Base-by-base conservation (phyloP, 169 alveolate genomes). In the Eimeria necatrix region DNA sequence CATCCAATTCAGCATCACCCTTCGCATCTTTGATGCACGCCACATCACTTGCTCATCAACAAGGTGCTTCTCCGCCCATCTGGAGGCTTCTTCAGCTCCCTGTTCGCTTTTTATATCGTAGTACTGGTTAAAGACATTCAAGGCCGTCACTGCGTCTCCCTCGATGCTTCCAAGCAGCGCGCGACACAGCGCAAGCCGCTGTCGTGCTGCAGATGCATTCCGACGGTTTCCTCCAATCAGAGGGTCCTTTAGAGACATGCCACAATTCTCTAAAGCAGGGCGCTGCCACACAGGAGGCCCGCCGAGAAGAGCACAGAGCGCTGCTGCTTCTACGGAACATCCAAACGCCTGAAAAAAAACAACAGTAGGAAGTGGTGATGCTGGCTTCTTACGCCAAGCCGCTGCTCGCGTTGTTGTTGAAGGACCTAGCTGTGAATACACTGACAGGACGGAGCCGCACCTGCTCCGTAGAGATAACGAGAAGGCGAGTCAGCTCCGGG, bases 231-330 rank as follows among this genome's bases (percentile, higher is more conserved):
- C 73, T 53, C 52, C 90, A 5, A 14, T 2, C 10, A 6, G 2
- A 24, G 90, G 32, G 20, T 53, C 74, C 74, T 56, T 56, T 24
- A 64, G 52, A 26, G 74, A 81, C 20, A 53, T 14, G 61, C 92
- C 61, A 26, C 80, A 56, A 59, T 16, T 14, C 92, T 84, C 80
- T 48, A 84, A 16, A 12, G 92, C 92, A 60, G 92, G 32, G 48
- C 76, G 76, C 81, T 53, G 92, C 92, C 92, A 84, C 64, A 84
- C 80, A 26, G 92, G 92, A 22, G 92, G 92, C 46, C 92, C 92
- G 80, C 92, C 59, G 61, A 84, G 92, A 16, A 84, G 92, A 18
- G 92, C 92, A 48, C 92, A 84, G 61, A 84, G 22, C 2, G 92
- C 92, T 41, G 92, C 61, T 16, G 92, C 92, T 78, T 84, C 92